Evolutionary conservation across 2,329 filamentous ascomycete genomes (phyloP).

Genomic region (Zelopaecilomyces penicillatus): DNA sequence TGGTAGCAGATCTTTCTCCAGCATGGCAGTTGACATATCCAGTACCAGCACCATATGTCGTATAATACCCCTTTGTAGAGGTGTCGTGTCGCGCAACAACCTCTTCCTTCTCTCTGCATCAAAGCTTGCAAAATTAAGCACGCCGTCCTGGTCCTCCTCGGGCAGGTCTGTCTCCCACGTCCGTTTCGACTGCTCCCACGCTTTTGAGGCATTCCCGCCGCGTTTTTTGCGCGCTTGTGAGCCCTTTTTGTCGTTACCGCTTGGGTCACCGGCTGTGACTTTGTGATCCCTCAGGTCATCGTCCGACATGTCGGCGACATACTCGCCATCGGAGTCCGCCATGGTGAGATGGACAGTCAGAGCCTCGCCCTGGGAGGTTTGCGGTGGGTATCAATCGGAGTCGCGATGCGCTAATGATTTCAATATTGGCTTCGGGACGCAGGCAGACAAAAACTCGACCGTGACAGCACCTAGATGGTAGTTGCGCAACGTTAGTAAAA

Average conservation of each 20-base stretch:
- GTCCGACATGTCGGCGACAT: slow-evolving; percentile 54
- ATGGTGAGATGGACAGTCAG: slow-evolving; percentile 30
- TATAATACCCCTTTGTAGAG: slow-evolving; percentile 92
- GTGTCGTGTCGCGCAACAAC: slow-evolving; percentile 85
- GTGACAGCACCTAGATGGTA: no score
- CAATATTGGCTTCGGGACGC: no score
- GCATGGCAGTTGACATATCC: slow-evolving; percentile 89
- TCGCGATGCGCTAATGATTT: no score
- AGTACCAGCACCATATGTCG: slow-evolving; percentile 87
- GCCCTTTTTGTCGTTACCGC: slow-evolving; percentile 17
- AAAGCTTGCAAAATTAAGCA: slow-evolving; percentile 66
- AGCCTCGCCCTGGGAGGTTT: no score
- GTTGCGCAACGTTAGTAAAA: no score
- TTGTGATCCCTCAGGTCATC: slow-evolving; percentile 51
- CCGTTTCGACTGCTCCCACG: slow-evolving; percentile 59
- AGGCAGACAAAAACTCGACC: no score
- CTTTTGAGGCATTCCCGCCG: slow-evolving; percentile 38
- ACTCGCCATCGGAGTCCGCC: slow-evolving; percentile 68
- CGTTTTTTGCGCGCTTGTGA: slow-evolving; percentile 22
- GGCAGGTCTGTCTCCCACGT: slow-evolving; percentile 64
- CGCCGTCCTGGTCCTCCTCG: slow-evolving; percentile 67
- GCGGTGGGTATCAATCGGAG: no score
- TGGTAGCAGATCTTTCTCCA: slow-evolving; percentile 87
- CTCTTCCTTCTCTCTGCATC: slow-evolving; percentile 77
- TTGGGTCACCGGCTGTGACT: slow-evolving; percentile 29